Evolutionary conservation across 2,329 filamentous ascomycete genomes (phyloP).

Genomic region (Dactylellina sp.): DNA sequence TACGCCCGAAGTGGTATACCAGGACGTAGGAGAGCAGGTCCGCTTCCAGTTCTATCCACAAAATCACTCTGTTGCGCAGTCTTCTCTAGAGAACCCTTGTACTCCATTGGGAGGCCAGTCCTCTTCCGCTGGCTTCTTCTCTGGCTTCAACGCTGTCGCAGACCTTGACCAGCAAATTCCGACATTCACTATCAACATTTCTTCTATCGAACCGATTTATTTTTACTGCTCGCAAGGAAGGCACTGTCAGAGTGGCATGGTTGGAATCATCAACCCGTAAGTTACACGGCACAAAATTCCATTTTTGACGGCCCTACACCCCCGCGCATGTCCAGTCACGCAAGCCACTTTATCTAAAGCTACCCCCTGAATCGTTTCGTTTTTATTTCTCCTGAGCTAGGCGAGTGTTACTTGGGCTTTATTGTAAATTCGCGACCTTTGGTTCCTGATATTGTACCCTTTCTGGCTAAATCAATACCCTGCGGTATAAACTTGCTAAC

Average conservation of each 20-base stretch:
- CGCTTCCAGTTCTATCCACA: conserved; percentile 62
- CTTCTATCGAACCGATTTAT: conserved; percentile 78
- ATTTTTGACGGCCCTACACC: conserved; percentile 10
- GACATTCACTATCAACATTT: conserved; percentile 78
- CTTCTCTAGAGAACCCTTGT: conserved; percentile 78
- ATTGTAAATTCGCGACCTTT: conserved; percentile 21
- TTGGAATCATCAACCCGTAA: conserved; percentile 77
- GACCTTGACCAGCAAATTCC: conserved; percentile 39
- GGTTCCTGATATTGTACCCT: conserved; percentile 40
- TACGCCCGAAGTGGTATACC: conserved; percentile 58
- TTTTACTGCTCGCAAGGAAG: conserved; percentile 79
- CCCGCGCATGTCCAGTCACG: conserved; percentile 13
- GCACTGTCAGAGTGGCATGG: conserved; percentile 82
- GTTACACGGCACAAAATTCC: conserved; percentile 25
- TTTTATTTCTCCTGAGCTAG: conserved; percentile 17
- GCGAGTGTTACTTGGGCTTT: conserved; percentile 17
- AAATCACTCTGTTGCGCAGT: conserved; percentile 85
- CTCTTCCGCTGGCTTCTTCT: conserved; percentile 71
- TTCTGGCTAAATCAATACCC: conserved; percentile 48
- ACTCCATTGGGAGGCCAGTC: conserved; percentile 67
- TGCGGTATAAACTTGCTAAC: conserved; percentile 40
- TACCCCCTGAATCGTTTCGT: conserved; percentile 14
- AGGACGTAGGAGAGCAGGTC: conserved; percentile 58
- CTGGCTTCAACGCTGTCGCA: conserved; percentile 68
- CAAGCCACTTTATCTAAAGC: conserved; percentile 14